These are phyloP conservation scores for Fusarium sp. DNA, from an alignment of 2,329 filamentous ascomycete species.

Conservation along the genomic window DNA sequence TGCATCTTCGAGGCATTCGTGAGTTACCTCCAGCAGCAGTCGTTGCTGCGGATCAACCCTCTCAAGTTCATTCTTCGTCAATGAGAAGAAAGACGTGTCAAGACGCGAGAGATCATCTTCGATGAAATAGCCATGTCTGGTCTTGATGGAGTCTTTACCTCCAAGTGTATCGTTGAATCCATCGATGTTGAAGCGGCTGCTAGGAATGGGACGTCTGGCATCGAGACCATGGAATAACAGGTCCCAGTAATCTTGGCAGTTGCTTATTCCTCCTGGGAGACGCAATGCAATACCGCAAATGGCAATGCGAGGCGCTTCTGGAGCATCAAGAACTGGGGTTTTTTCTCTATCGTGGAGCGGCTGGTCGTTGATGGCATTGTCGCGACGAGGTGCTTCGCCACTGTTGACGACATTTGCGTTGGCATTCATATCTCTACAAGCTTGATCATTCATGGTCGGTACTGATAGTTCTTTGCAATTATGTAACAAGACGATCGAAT, in stretches of 20 bases:
- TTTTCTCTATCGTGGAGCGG: background rate
- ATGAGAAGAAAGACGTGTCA: slow-evolving; percentile 3
- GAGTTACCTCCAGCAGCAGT: background rate
- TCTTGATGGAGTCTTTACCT: background rate
- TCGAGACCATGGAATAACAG: background rate
- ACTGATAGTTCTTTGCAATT: background rate
- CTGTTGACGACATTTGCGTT: background rate
- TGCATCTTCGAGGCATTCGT: background rate
- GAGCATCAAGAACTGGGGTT: background rate
- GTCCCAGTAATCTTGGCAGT: background rate
- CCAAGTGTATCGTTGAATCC: slow-evolving; percentile 1
- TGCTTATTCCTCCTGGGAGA: slow-evolving; percentile 1
- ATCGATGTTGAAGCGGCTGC: background rate
- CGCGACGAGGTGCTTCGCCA: background rate
- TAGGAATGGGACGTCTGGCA: background rate
- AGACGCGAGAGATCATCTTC: background rate
- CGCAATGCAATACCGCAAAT: slow-evolving; percentile 6
- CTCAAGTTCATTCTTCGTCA: background rate
- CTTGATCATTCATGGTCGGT: background rate
- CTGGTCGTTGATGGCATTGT: background rate
- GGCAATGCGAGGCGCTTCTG: background rate
- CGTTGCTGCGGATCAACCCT: slow-evolving; percentile 7
- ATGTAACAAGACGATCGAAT: background rate
- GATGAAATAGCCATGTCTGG: background rate
- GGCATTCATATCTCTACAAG: background rate